phyloP scores from a whole-genome alignment of 495 filamentous ascomycete genomes.

The Neurospora sp. region DNA sequence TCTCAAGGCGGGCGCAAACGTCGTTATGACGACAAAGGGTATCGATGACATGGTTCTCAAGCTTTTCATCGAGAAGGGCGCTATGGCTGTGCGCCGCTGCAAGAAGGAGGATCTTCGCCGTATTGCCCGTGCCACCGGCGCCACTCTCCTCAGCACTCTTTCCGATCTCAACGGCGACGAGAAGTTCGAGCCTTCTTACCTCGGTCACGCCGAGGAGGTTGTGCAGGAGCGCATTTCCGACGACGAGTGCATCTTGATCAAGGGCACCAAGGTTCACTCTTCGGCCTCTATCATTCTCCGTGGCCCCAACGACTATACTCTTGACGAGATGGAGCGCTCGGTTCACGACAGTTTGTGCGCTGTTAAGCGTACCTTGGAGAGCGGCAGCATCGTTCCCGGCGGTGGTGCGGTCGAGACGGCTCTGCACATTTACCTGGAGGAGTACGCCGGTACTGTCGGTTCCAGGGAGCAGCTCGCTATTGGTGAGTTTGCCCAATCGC shows the following conservation, averaged over 20 bases:
- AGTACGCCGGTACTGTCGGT: slow-evolving; percentile 97
- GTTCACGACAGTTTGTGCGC: slow-evolving; percentile 95
- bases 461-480: slow-evolving; percentile 97
- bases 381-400: slow-evolving; percentile 91
- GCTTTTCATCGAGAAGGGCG: slow-evolving; percentile 86
- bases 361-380: slow-evolving; percentile 94
- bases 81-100: slow-evolving; percentile 91
- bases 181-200: slow-evolving; percentile 79
- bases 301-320: slow-evolving; percentile 88
- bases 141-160: slow-evolving; percentile 81
- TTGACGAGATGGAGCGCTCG: slow-evolving; percentile 99
- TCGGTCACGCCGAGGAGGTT: slow-evolving; percentile 91
- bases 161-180: slow-evolving; percentile 98
- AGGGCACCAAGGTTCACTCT: slow-evolving; percentile 86
- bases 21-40: slow-evolving; percentile 93
- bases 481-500: slow-evolving; percentile 89
- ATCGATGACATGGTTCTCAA: slow-evolving; percentile 96
- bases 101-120: slow-evolving; percentile 98
- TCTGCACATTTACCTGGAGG: slow-evolving; percentile 96
- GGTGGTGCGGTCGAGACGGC: slow-evolving; percentile 98
- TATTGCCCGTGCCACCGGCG: slow-evolving; percentile 93
- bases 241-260: slow-evolving; percentile 95
- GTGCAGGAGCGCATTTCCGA: slow-evolving; percentile 95
- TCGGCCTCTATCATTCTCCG: slow-evolving; percentile 96
- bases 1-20: slow-evolving; percentile 92